These are phyloP conservation scores for Collybia sordida DNA, from an alignment of 768 basidiomycete genomes.

Conservation along the genomic window DNA sequence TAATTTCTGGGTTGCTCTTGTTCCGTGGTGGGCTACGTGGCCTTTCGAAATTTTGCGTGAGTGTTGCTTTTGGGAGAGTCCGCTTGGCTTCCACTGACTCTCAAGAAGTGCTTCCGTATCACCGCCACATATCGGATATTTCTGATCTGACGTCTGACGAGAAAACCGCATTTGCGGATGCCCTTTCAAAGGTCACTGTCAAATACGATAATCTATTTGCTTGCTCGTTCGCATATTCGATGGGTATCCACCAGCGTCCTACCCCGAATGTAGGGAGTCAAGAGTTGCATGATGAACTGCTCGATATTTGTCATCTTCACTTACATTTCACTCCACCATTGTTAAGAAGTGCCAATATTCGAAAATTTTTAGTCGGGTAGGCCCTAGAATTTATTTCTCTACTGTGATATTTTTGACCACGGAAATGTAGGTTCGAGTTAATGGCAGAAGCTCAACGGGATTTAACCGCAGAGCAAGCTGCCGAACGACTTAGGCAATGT, in stretches of 20 bases:
- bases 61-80: conserved; percentile 13
- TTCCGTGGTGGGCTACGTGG: conserved; percentile 97
- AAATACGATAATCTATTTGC: conserved; percentile 80
- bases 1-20: conserved; percentile 78
- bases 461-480: conserved; percentile 87
- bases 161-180: conserved; percentile 59
- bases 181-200: conserved; percentile 62
- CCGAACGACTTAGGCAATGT: conserved; percentile 53
- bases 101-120: conserved; percentile 67
- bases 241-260: conserved; percentile 91
- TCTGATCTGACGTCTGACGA: conserved; percentile 60
- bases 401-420: background rate
- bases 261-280: conserved; percentile 35
- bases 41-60: conserved; percentile 81
- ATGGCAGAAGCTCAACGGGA: conserved; percentile 92
- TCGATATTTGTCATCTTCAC: conserved; percentile 76
- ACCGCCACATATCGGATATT: conserved; percentile 76
- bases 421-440: conserved; percentile 68
- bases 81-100: conserved; percentile 3
- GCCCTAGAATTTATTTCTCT: conserved; percentile 19
- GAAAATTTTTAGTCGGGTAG: conserved; percentile 90
- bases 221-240: conserved; percentile 91
- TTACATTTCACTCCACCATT: conserved; percentile 87
- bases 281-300: conserved; percentile 36
- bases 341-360: conserved; percentile 75